Base-by-base conservation (phyloP, 75 land plant genomes). In the Picea sitchensis region DNA sequence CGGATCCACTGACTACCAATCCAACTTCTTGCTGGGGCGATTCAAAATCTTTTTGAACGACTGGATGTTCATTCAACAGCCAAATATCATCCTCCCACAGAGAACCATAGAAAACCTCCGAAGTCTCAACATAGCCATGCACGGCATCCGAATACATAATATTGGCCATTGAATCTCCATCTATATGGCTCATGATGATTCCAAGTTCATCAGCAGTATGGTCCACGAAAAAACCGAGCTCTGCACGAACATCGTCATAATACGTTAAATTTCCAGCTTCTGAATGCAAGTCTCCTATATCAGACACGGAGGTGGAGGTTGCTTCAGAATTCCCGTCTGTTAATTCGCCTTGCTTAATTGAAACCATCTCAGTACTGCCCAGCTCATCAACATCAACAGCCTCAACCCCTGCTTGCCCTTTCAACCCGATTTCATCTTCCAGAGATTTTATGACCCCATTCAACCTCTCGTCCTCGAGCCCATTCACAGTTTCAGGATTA, bases 21-120 rank as follows among this genome's bases (percentile, higher is more conserved):
- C 7, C 23, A 1, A 41, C 73, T 47, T 69, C 73, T n/a, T 69
- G 2, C 7, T 34, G 47, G 0, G n/a, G 18, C 5, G 51, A 0
- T 44, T 44, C 51, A 44, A 1, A 38, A 6, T 2, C 72, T 15
- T 68, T 68, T 17, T 68, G 72, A 68, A 38, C 44, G 4, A 65
- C 69, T 0, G 23, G n/a, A 20, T 69, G 51, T 20, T 69, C 73
- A 8, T 69, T 69, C 51, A 69, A 41, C 1, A 36, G 73, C 73
- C 73, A 69, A 9, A 69, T 69, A 41, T 69, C 73, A 41, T 69
- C 73, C 21, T 41, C 73, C 73, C 73, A 69, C 51, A 69, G 73
- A 38, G 73, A 41, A 11, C 73, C 73, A 20, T 69, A 69, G 20
- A 69, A 69, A 8, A 69, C 21, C n/a, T 69, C 73, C 0, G 73